Evolutionary conservation across 1,139 yeast genomes (phyloP), one percentile per base, ranked within the genome.

Genomic region (Candida freyschussii): DNA sequence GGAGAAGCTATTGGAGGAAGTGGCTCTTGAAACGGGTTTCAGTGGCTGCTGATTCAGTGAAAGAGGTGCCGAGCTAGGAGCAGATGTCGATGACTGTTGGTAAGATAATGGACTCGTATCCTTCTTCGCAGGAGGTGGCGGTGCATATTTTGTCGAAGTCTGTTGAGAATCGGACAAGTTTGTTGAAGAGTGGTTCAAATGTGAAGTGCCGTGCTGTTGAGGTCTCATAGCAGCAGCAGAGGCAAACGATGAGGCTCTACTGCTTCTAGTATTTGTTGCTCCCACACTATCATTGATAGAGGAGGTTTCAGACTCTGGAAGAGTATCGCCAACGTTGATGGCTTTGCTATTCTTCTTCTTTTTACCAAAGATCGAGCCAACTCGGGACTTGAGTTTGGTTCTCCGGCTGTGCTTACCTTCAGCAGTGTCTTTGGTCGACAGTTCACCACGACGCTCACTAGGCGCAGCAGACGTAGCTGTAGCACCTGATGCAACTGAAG

Each of bases 311-410:
- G 53, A 45, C 27, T 50, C 55, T 12, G 49, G 42, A 5, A 48
- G 10, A 13, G 44, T 13, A 1, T 37, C 38, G 15, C 20, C 41
- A 28, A 39, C 16, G 25, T 36, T 29, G 11, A 38, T 10, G 8
- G 29, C 34, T 22, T 40, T 42, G 22, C 41, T 44, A n/a, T 45
- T 39, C 25, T 42, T 39, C 45, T 67, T 72, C 50, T 75, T 77
- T 45, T 83, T 73, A 27, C 82, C 79, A 56, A 87, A 82, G 40
- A 87, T 78, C 0, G 96, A 85, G 13, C 96, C 96, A 24, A 87
- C 87, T 53, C 67, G 78, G 6, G 94, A 82, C 54, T 78, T 76
- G 50, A 87, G 62, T 42, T 71, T 75, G 26, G 52, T 51, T 42
- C 57, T 62, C 19, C 56, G 30, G 30, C 43, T 45, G 23, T 34